phyloP scores from a whole-genome alignment of 1,284 basidiomycete genomes.

The Grifola frondosa region DNA sequence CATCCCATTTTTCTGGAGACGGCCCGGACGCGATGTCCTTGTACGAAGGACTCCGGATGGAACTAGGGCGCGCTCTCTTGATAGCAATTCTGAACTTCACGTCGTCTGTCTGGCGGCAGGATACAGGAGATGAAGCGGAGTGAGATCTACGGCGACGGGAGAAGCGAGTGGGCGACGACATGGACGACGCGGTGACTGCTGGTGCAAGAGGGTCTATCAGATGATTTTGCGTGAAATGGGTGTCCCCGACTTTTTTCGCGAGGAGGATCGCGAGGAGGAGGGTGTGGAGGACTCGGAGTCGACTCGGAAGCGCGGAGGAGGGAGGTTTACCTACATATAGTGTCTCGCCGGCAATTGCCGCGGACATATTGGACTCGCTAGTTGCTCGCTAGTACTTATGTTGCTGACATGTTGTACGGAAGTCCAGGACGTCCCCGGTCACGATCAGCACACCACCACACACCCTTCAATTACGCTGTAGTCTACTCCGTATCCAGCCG shows the following conservation, averaged over 20 bases:
- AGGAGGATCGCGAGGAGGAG: background rate
- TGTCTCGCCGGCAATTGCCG: no score
- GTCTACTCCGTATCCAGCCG: no score
- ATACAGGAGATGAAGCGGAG: conserved; percentile 48
- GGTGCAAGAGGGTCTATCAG: background rate
- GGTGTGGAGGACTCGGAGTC: background rate
- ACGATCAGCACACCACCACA: no score
- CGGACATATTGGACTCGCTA: no score
- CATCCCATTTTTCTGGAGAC: conserved; percentile 46
- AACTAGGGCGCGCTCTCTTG: conserved; percentile 48
- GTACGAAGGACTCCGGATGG: conserved; percentile 33
- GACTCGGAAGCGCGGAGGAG: conserved; percentile 1
- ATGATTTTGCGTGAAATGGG: background rate
- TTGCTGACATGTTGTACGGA: no score
- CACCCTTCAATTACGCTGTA: no score
- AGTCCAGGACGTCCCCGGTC: no score
- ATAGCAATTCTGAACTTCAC: conserved; percentile 40
- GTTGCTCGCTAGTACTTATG: no score
- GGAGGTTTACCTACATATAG: conserved; percentile 2
- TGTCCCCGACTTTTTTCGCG: no score
- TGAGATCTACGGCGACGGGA: conserved; percentile 54
- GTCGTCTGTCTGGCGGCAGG: conserved; percentile 34
- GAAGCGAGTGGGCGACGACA: conserved; percentile 40
- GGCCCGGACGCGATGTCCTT: conserved; percentile 35
- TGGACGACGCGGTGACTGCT: conserved; percentile 16